phyloP scores from a whole-genome alignment of 345 rosid species.

The Bretschneidera sinensis region DNA sequence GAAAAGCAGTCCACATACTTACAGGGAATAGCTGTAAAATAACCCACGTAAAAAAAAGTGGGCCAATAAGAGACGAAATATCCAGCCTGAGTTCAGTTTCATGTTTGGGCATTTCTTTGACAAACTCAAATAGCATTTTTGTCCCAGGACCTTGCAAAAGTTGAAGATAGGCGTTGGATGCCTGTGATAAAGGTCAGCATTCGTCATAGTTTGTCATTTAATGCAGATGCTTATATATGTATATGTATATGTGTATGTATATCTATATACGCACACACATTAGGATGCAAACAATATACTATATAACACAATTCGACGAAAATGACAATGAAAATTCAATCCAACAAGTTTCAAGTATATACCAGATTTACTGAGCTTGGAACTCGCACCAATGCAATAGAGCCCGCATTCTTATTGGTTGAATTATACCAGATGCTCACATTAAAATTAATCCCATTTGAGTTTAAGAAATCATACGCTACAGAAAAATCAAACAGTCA shows the following conservation, averaged over 20 bases:
- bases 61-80: constrained; percentile 69
- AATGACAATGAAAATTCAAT: constrained; percentile 1
- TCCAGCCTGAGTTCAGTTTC: constrained; percentile 44
- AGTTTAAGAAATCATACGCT: constrained; percentile 83
- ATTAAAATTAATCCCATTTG: constrained; percentile 50
- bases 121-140: constrained; percentile 51
- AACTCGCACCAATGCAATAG: constrained; percentile 42
- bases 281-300: too few relatives aligned
- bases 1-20: constrained; percentile 31
- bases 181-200: constrained; percentile 39
- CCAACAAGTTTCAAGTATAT: constrained; percentile 13
- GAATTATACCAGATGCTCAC: constrained; percentile 82
- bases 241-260: too few relatives aligned
- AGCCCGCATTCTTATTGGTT: constrained; percentile 32
- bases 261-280: too few relatives aligned
- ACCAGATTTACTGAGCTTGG: constrained; percentile 86
- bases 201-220: too few relatives aligned
- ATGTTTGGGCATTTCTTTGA: constrained; percentile 81
- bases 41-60: constrained; percentile 84
- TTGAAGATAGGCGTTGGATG: constrained; percentile 73
- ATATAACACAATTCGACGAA: background rate
- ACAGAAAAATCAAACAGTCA: constrained; percentile 22
- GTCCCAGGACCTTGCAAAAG: constrained; percentile 39
- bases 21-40: constrained; percentile 82
- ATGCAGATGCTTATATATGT: too few relatives aligned